phyloP scores from a whole-genome alignment of 179 eudicot genomes.

The Camellia oleifera region DNA sequence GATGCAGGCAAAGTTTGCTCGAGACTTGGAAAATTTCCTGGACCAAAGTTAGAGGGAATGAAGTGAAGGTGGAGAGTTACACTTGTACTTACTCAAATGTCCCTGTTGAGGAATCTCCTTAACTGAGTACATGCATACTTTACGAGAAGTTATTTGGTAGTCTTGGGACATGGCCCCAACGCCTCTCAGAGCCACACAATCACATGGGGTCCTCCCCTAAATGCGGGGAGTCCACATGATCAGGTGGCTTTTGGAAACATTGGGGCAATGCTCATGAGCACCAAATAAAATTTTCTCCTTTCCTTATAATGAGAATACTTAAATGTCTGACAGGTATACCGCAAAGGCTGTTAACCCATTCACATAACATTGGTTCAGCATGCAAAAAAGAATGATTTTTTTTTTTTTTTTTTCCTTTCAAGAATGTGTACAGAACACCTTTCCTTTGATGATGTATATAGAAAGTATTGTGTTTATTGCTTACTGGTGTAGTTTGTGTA shows the following conservation, averaged over 20 bases:
- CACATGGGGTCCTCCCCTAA: too few species aligned
- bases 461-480: background rate
- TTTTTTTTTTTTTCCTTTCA: background rate
- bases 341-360: background rate
- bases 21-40: slow-evolving; percentile 71
- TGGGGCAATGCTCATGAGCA: too few species aligned
- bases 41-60: slow-evolving; percentile 49
- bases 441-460: background rate
- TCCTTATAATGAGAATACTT: background rate
- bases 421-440: background rate
- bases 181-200: too few species aligned
- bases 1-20: slow-evolving; percentile 70
- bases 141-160: too few species aligned
- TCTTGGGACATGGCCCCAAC: too few species aligned
- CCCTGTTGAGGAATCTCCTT: slow-evolving; percentile 44
- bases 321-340: background rate
- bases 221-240: too few species aligned
- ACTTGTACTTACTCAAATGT: slow-evolving; percentile 49
- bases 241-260: too few species aligned
- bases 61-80: slow-evolving; percentile 36
- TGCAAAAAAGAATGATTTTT: background rate
- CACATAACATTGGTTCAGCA: background rate
- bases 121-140: background rate
- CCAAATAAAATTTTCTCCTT: background rate
- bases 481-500: too few species aligned